Base-by-base conservation (phyloP, 495 filamentous ascomycete genomes). In the Podospora conica region DNA sequence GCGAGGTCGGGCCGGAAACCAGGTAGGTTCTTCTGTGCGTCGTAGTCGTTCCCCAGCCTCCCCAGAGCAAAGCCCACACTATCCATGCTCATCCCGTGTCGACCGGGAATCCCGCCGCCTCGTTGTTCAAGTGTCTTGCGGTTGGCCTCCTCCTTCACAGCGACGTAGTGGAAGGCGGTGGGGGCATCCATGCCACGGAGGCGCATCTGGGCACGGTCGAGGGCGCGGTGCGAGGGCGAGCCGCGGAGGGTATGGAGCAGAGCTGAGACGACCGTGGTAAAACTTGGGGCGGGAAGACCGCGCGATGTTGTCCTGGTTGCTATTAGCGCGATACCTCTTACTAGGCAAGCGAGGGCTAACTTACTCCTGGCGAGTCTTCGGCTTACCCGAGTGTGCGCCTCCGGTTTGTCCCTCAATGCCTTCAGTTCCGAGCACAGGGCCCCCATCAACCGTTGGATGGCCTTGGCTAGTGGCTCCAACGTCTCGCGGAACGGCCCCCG, bases 11-110 rank as follows among this genome's bases (percentile, higher is more conserved):
- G 61, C 1, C 66, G 55, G 24, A 68, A 68, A 0, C 66, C 66
- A 1, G 66, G 66, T 1, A 68, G 61, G 28, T 68, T 68, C 20
- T 64, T 65, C 21, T 68, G 66, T 4, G 66, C 66, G 20, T 68
- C 66, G 18, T 68, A 68, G 33, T 68, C 66, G 48, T 68, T 55
- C 0, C 66, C 66, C 56, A 68, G 9, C 8, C 66, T 33, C 1
- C 61, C 66, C 8, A 68, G 61, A 0, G 53, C 55, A 28, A 68
- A 68, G 1, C 66, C 61, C 0, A 64, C 53, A 5, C 57, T 65
- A n/a, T 68, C 66, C 56, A 61, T 21, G 21, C 40, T 33, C 53
- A 68, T 64, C 0, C 61, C 61, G n/a, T 61, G 65, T 15, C 28
- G 15, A 0, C 65, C 65, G 2, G 55, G 55, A 18, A n/a, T 64